Evolutionary conservation across 352 stramenopile species (phyloP), one percentile per base, ranked within the genome.

Genomic region (Halophytophthora polymorphica): DNA sequence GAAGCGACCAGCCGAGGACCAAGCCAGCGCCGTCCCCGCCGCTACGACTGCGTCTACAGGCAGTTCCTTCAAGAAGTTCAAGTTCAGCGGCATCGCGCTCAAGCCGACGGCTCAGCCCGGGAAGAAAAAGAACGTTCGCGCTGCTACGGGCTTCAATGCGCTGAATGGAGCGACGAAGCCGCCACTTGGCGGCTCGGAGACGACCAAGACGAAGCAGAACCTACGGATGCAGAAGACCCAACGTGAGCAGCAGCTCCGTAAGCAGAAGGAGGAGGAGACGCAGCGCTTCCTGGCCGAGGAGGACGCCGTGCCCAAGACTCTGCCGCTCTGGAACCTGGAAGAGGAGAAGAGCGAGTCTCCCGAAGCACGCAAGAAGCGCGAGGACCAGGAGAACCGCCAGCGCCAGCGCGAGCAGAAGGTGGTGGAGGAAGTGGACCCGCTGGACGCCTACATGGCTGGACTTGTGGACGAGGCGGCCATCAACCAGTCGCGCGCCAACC

Each of bases 401-500:
- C 65, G 75, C 28, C 61, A 89, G 19, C 74, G 77, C 11, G 75
- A 81, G 22, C 76, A 90, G 47, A 70, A 88, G 45, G 80, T 89
- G 6, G 75, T 90, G 6, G 71, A 93, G 42, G 79, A 92, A 57
- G 74, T 91, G 22, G 84, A 95, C 49, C 84, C 84, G 14, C 45
- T 95, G 25, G 84, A 95, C 54, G 84, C 82, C 4, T 95, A 92
- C 56, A 95, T 95, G 84, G 84, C 84, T 35, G 84, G 83, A 12
- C 64, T 95, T 3, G 77, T 87, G 4, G 83, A 93, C 42, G 73
- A 90, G 56, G 74, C 78, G 8, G 76, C 78, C 15, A 88, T 90
- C 28, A 76, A 93, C 55, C 72, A 87, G 46, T 86, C 73, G 33
- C 74, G 86, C 15, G 66, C 60, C 14, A 81, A 90, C 25, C 77